Evolutionary conservation across 306 rosid genomes (phyloP).

Genomic region (Styphnolobium japonicum): DNA sequence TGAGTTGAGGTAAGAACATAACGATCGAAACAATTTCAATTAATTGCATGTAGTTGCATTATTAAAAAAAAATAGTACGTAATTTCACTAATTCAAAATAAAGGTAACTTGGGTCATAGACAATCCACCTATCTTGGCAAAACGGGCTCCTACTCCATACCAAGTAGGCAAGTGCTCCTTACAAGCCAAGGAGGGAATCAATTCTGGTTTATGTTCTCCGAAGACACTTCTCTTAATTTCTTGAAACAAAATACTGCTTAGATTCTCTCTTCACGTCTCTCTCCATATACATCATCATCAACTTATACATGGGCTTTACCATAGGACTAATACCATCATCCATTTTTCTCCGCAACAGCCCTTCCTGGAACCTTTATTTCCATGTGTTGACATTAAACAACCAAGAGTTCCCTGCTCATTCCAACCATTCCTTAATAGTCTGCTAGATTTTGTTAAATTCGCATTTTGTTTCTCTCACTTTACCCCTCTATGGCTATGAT

Average conservation of each 20-base stretch:
- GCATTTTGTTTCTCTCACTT: neutral
- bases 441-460: neutral
- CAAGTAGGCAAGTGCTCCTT: slow-evolving; percentile 23
- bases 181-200: slow-evolving; percentile 51
- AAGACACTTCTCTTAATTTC: slow-evolving; percentile 55
- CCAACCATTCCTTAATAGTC: neutral
- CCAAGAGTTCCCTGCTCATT: neutral
- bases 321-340: no score
- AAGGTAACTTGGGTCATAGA: slow-evolving; percentile 23
- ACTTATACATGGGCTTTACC: neutral
- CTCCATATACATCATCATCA: slow-evolving; percentile 14
- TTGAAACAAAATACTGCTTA: slow-evolving; percentile 21
- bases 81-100: neutral
- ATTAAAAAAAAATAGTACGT: neutral
- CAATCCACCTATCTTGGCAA: slow-evolving; percentile 16
- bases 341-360: no score
- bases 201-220: slow-evolving; percentile 44
- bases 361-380: slow-evolving; percentile 19
- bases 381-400: neutral
- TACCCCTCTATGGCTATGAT: neutral
- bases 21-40: neutral
- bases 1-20: no score
- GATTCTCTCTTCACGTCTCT: slow-evolving; percentile 20
- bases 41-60: neutral
- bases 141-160: slow-evolving; percentile 27